These are phyloP conservation scores for Lactifluus piperatus DNA, from an alignment of 768 basidiomycete genomes.

Conservation along the genomic window DNA sequence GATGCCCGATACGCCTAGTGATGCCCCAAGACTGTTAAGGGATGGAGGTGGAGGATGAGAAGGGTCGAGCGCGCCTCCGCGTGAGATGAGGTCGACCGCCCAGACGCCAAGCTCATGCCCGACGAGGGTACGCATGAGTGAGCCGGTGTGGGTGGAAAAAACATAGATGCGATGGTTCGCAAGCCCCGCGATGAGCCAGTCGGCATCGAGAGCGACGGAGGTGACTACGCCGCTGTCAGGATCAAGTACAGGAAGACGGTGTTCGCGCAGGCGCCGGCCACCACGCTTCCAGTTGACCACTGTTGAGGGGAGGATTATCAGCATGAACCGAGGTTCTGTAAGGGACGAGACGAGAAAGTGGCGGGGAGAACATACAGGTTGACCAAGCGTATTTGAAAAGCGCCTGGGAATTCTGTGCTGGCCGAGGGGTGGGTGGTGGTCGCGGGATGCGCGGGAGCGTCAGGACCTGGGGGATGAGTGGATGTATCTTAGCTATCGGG, in stretches of 20 bases:
- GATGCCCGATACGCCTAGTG: too few species aligned
- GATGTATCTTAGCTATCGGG: neutral
- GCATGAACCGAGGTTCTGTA: neutral
- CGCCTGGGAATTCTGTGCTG: neutral
- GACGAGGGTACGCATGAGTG: too few species aligned
- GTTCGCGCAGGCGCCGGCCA: constrained; percentile 17
- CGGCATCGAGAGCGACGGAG: too few species aligned
- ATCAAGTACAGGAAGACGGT: constrained; percentile 22
- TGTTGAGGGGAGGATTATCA: neutral
- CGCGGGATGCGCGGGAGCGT: constrained; percentile 3
- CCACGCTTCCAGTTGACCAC: constrained; percentile 22
- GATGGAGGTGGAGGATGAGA: too few species aligned
- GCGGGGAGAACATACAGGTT: constrained; percentile 11
- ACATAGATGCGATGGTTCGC: too few species aligned
- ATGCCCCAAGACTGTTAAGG: too few species aligned
- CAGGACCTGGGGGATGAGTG: neutral
- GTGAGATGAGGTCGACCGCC: too few species aligned
- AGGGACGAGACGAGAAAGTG: neutral
- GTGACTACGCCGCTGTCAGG: too few species aligned
- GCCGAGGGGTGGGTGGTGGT: neutral
- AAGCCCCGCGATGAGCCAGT: too few species aligned
- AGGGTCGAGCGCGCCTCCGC: too few species aligned
- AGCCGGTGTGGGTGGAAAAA: too few species aligned
- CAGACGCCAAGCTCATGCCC: too few species aligned
- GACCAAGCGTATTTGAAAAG: constrained; percentile 18